These are phyloP conservation scores for Hyphodiscus hymeniophilus DNA, from an alignment of 495 filamentous ascomycete species.

Conservation along the genomic window DNA sequence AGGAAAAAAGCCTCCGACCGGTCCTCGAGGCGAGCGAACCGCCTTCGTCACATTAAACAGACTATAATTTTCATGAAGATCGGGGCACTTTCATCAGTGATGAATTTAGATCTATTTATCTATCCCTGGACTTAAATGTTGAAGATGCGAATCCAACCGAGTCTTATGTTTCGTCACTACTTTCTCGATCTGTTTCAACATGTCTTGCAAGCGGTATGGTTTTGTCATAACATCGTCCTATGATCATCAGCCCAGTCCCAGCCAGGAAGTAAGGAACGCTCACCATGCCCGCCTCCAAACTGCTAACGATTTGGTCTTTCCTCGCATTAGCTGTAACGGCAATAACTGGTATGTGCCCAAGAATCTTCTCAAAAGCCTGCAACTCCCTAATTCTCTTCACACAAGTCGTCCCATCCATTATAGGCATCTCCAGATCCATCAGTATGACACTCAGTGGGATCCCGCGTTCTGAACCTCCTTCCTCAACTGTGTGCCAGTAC, in stretches of 20 bases:
- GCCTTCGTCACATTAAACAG: no score
- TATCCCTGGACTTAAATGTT: no score
- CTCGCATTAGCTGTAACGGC: no score
- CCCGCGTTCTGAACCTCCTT: constrained; percentile 9
- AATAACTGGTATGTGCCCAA: no score
- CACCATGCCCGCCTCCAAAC: constrained; percentile 43
- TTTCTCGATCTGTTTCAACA: constrained; percentile 57
- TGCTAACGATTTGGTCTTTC: constrained; percentile 52
- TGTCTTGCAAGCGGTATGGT: constrained; percentile 64
- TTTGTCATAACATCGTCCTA: constrained; percentile 80
- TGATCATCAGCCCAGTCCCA: no score
- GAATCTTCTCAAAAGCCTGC: no score
- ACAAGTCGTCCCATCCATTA: constrained; percentile 75
- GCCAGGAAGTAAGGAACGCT: constrained; percentile 53
- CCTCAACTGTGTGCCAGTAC: constrained; percentile 34
- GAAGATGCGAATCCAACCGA: no score
- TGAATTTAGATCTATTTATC: no score
- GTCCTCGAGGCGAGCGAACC: no score
- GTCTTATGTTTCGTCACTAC: constrained; percentile 35
- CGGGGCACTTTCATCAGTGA: no score
- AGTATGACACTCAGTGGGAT: constrained; percentile 52
- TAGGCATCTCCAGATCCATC: constrained; percentile 86
- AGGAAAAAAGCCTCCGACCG: no score
- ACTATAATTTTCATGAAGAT: no score
- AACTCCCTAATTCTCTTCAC: constrained; percentile 60